A percentile compares a stretch with the other conserved stretches of the same genome.
These are phyloP conservation scores for Lanmaoa rubissima DNA, from an alignment of 768 basidiomycete species.

Conservation along the genomic window DNA sequence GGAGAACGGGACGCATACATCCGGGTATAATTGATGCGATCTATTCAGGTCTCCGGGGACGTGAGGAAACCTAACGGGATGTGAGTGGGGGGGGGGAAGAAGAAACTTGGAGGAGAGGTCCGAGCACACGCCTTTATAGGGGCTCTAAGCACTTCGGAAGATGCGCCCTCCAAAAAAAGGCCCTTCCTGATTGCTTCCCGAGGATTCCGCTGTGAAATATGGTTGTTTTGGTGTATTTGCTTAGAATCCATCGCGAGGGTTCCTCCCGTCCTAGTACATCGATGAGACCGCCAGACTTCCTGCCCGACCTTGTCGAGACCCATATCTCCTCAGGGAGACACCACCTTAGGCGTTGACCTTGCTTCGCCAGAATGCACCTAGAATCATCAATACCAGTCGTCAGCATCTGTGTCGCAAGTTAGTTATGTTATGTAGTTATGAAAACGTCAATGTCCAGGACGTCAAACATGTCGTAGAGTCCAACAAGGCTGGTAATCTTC, in stretches of 20 bases:
- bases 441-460: background rate
- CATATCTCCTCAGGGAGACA: too few species aligned
- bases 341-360: too few species aligned
- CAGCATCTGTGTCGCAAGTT: background rate
- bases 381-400: background rate
- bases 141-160: background rate
- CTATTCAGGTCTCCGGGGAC: background rate
- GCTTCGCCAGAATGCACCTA: background rate
- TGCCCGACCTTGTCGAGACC: too few species aligned
- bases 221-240: background rate
- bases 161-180: background rate
- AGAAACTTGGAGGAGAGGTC: background rate
- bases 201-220: background rate
- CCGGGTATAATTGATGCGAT: background rate
- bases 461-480: background rate
- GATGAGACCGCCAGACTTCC: too few species aligned
- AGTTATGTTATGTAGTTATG: background rate
- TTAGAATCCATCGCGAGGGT: too few species aligned
- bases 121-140: background rate
- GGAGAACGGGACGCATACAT: background rate
- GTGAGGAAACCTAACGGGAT: background rate
- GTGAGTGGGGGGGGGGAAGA: background rate
- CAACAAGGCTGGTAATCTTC: background rate
- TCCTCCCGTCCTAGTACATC: background rate
- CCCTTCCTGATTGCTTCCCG: background rate